Percentiles rank a stretch among this genome's conserved stretches.
These are phyloP conservation scores for Cudoniella acicularis DNA, from an alignment of 495 filamentous ascomycete species.

Conservation along the genomic window DNA sequence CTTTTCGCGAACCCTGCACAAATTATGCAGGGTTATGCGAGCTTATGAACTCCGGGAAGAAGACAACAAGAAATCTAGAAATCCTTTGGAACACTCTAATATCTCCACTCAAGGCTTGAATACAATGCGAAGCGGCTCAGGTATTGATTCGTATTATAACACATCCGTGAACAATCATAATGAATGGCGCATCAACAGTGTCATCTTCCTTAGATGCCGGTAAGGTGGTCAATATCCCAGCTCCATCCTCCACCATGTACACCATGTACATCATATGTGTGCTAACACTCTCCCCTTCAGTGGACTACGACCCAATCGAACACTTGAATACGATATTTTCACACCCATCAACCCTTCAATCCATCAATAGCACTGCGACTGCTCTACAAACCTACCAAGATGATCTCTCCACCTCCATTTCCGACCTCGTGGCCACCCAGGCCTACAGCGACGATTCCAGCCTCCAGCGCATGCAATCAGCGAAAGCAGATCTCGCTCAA, in stretches of 20 bases:
- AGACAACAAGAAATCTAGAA: background rate
- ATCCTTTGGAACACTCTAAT: background rate
- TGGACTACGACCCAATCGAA: conserved; percentile 88
- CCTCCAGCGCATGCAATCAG: conserved; percentile 82
- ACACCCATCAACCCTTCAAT: conserved; percentile 80
- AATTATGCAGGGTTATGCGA: background rate
- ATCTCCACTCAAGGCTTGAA: background rate
- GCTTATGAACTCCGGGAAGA: background rate
- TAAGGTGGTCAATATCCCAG: conserved; percentile 27
- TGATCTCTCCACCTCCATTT: conserved; percentile 80
- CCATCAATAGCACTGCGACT: conserved; percentile 65
- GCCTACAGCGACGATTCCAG: conserved; percentile 82
- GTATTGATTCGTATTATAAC: background rate
- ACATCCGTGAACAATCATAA: conserved; percentile 16
- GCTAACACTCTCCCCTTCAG: conserved; percentile 42
- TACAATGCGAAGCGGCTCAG: background rate
- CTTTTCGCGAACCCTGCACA: background rate
- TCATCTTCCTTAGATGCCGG: conserved; percentile 48
- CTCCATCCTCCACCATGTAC: background rate
- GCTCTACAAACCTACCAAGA: conserved; percentile 74
- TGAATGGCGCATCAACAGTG: conserved; percentile 42
- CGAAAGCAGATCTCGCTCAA: conserved; percentile 81
- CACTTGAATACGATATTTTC: conserved; percentile 95
- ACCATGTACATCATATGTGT: conserved; percentile 30
- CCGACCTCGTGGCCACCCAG: conserved; percentile 71